Evolutionary conservation across 2,329 filamentous ascomycete genomes (phyloP).

Genomic region (Fusarium sp.): DNA sequence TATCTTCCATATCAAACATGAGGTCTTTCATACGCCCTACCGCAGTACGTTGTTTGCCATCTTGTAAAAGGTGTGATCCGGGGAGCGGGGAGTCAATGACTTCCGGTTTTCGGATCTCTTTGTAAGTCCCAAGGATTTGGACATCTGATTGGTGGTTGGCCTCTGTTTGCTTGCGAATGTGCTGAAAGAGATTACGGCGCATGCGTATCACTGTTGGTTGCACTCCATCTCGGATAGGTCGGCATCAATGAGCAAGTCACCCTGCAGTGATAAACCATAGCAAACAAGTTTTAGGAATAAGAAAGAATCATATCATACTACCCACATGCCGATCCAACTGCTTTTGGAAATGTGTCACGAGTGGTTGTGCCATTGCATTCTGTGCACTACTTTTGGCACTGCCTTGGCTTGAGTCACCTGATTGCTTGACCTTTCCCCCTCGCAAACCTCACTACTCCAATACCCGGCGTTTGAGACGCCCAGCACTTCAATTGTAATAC

Average conservation of each 20-base stretch:
- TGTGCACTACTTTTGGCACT: not conserved
- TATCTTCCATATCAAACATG: not conserved
- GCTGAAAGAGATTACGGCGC: not conserved
- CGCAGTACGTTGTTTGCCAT: not conserved
- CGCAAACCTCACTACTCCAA: not conserved
- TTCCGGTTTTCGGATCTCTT: not conserved
- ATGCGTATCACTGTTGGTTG: not conserved
- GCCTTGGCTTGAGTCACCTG: not conserved
- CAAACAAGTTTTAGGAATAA: not conserved
- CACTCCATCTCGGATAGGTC: not conserved
- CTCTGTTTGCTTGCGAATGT: not conserved
- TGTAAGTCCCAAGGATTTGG: not conserved
- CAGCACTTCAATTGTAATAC: not conserved
- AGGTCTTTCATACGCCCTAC: not conserved
- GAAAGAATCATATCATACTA: not conserved
- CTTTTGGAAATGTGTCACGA: not conserved
- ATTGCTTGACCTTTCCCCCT: not conserved
- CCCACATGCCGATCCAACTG: not conserved
- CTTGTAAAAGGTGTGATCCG: not conserved
- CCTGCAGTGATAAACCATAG: no score
- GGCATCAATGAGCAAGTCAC: not conserved
- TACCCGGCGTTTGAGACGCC: not conserved
- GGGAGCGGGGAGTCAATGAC: not conserved
- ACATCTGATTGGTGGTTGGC: not conserved
- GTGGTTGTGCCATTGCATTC: no score